Percentiles rank a stretch among this genome's conserved stretches.
Conservation (phyloP, 2,329 filamentous ascomycete genomes). For the Teratosphaeria pseudoeucalypti region DNA sequence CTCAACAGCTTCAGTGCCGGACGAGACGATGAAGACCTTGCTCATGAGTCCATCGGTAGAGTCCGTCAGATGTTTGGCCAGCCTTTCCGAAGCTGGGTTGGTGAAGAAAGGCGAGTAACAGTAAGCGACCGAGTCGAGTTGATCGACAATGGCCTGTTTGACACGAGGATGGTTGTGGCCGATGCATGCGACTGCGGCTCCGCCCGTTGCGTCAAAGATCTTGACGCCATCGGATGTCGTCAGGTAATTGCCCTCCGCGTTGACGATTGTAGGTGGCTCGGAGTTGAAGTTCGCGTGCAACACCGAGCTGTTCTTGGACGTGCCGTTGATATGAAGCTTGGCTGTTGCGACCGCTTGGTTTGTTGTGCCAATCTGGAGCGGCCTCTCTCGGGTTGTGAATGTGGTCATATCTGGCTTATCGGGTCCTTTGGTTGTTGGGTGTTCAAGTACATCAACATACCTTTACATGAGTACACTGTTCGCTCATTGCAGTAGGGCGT, state of each 20-base stretch:
- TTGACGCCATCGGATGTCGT: slow-evolving; percentile 4
- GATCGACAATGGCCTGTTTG: slow-evolving; percentile 44
- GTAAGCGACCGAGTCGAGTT: slow-evolving; percentile 48
- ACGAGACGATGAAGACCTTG: slow-evolving; percentile 8
- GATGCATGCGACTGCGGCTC: slow-evolving; percentile 9
- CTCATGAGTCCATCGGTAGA: slow-evolving; percentile 21
- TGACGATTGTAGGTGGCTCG: neutral
- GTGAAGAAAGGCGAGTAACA: slow-evolving; percentile 47
- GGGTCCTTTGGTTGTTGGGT: neutral
- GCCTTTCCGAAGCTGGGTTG: slow-evolving; percentile 40
- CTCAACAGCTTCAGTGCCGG: slow-evolving; percentile 34
- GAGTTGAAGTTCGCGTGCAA: neutral
- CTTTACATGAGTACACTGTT: neutral
- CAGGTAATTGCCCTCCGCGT: slow-evolving; percentile 1
- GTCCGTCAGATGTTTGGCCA: slow-evolving; percentile 37
- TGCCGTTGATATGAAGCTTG: neutral
- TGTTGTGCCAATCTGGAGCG: neutral
- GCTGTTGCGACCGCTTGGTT: too few species aligned
- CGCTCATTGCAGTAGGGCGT: too few species aligned
- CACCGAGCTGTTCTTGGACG: neutral
- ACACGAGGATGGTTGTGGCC: slow-evolving; percentile 29
- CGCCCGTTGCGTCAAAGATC: slow-evolving; percentile 10
- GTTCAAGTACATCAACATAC: neutral
- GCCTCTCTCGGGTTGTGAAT: neutral
- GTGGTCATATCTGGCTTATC: neutral